phyloP scores from a whole-genome alignment of 2,329 filamentous ascomycete species.

The Magnaporthiopsis poae region DNA sequence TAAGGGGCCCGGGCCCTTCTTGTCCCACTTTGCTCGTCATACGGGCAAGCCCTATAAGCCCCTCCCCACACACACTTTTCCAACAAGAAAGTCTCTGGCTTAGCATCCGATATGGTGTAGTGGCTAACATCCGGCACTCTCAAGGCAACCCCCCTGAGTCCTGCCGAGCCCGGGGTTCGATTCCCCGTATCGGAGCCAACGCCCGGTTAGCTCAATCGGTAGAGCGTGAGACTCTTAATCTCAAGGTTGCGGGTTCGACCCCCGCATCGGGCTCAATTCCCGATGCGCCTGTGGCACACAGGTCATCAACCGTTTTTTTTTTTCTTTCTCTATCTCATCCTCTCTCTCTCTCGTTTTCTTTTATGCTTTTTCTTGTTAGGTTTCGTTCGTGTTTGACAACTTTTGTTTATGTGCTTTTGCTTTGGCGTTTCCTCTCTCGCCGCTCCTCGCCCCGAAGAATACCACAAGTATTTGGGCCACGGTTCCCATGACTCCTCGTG shows the following conservation, averaged over 20 bases:
- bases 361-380: too few relatives aligned
- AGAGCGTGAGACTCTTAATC: slow-evolving; percentile 63
- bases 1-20: too few relatives aligned
- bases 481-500: too few relatives aligned
- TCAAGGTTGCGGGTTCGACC: slow-evolving; percentile 29
- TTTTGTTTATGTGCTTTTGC: too few relatives aligned
- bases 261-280: slow-evolving; percentile 38
- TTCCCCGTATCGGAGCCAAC: slow-evolving; percentile 9
- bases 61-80: neutral
- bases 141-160: neutral
- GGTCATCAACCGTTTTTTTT: neutral
- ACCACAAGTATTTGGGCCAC: too few relatives aligned
- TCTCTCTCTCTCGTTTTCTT: too few relatives aligned
- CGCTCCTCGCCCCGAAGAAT: too few relatives aligned
- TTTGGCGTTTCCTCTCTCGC: too few relatives aligned
- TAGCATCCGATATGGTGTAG: neutral
- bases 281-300: slow-evolving; percentile 9
- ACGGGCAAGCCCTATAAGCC: neutral
- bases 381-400: too few relatives aligned
- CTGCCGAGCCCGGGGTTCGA: slow-evolving; percentile 8
- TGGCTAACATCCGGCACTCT: neutral
- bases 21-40: neutral
- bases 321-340: too few relatives aligned
- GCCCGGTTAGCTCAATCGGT: slow-evolving; percentile 59
- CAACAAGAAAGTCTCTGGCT: neutral